These are phyloP conservation scores for Coniochaeta sp. DNA, from an alignment of 2,329 filamentous ascomycete genomes.

Conservation along the genomic window DNA sequence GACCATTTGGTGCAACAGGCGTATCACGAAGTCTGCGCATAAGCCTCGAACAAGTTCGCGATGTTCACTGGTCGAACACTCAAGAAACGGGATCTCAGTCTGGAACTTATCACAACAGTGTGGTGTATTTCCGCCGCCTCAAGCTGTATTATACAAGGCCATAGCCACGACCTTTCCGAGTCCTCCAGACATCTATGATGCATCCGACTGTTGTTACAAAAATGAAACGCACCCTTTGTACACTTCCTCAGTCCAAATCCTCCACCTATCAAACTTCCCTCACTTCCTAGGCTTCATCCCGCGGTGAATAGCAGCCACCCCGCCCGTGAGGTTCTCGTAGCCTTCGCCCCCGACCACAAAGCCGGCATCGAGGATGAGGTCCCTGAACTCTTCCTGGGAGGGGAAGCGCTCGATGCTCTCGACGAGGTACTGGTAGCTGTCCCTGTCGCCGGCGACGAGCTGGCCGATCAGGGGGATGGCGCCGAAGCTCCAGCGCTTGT, in stretches of 20 bases:
- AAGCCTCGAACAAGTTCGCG: too few species aligned
- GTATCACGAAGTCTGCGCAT: too few species aligned
- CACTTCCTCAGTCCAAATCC: too few species aligned
- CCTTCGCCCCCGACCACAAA: conserved; percentile 77
- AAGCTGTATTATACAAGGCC: background rate
- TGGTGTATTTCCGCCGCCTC: background rate
- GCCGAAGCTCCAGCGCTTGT: conserved; percentile 93
- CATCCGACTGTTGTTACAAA: background rate
- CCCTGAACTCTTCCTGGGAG: conserved; percentile 72
- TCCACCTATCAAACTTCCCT: too few species aligned
- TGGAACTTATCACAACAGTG: background rate
- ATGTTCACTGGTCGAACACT: too few species aligned
- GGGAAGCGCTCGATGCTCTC: conserved; percentile 97
- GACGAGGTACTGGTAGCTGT: conserved; percentile 96
- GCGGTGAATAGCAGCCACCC: conserved; percentile 93
- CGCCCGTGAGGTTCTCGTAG: conserved; percentile 85
- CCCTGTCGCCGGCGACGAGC: conserved; percentile 84
- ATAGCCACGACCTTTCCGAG: background rate
- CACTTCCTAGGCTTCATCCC: conserved; percentile 68
- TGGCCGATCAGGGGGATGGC: conserved; percentile 95
- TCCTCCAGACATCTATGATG: background rate
- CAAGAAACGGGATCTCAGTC: too few species aligned
- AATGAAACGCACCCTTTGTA: background rate
- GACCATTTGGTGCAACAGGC: too few species aligned
- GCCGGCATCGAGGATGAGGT: conserved; percentile 76